Percentiles rank a stretch among this genome's conserved stretches.
phyloP scores from a whole-genome alignment of 208 protist species.

The Vickermania ingenoplastis region DNA sequence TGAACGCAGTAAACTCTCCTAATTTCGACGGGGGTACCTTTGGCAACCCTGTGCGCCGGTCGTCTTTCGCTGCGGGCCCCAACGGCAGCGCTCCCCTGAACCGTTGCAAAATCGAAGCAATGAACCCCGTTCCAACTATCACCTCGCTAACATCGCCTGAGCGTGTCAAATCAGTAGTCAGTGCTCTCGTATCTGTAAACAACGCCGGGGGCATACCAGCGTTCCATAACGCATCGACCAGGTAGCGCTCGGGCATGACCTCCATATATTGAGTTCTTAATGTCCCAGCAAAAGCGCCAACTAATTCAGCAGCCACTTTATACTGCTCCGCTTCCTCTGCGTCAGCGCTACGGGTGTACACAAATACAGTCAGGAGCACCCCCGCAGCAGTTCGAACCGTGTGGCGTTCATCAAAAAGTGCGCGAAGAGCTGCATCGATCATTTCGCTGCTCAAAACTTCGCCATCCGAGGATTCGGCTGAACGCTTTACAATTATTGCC shows the following conservation, averaged over 20 bases:
- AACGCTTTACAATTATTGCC: conserved; percentile 57
- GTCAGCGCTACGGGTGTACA: conserved; percentile 55
- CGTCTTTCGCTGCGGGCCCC: conserved; percentile 26
- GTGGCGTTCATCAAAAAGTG: conserved; percentile 82
- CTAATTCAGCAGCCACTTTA: conserved; percentile 44
- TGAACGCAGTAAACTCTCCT: background rate
- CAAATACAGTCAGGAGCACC: conserved; percentile 74
- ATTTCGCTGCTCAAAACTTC: conserved; percentile 68
- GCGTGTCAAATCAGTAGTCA: conserved; percentile 23
- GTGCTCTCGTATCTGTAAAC: conserved; percentile 40
- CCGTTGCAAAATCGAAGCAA: conserved; percentile 50
- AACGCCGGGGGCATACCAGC: conserved; percentile 43
- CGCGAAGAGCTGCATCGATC: conserved; percentile 70
- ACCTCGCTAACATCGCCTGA: conserved; percentile 33
- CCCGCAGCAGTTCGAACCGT: conserved; percentile 74
- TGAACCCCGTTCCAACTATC: conserved; percentile 38
- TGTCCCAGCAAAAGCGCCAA: conserved; percentile 66
- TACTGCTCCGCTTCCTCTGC: conserved; percentile 45
- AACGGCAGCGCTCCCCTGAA: conserved; percentile 16
- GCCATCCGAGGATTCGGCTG: conserved; percentile 44
- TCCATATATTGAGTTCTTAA: conserved; percentile 64
- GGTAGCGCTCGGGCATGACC: conserved; percentile 73
- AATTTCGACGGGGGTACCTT: conserved; percentile 4
- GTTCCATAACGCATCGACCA: conserved; percentile 80
- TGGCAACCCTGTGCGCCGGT: conserved; percentile 3